phyloP scores from a whole-genome alignment of 495 filamentous ascomycete genomes.

The Haplographium delicatum region DNA sequence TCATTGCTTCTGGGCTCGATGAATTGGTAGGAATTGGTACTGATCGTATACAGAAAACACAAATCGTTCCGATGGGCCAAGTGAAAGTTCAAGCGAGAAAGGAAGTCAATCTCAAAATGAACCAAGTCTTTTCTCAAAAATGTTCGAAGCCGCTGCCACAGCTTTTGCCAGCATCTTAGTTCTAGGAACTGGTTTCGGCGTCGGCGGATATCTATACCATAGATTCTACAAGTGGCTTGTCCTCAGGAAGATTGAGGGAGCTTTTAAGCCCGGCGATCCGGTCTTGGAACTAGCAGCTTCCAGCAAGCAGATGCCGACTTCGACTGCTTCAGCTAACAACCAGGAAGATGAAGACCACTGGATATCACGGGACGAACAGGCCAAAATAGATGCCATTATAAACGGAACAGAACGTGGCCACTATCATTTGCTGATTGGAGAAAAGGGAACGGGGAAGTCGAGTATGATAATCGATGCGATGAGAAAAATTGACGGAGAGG shows the following conservation, averaged over 20 bases:
- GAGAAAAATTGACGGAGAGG: conserved; percentile 80
- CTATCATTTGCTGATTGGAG: conserved; percentile 90
- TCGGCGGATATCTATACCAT: conserved; percentile 83
- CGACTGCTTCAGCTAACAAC: background rate
- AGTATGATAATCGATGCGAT: conserved; percentile 94
- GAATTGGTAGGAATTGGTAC: background rate
- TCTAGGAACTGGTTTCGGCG: conserved; percentile 61
- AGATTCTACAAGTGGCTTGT: conserved; percentile 86
- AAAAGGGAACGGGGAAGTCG: conserved; percentile 94
- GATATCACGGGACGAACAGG: conserved; percentile 77
- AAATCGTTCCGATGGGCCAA: background rate
- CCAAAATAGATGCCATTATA: conserved; percentile 71
- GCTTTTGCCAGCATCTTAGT: conserved; percentile 82
- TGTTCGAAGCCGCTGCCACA: conserved; percentile 79
- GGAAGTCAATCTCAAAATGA: conserved; percentile 1
- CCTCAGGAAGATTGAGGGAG: conserved; percentile 83
- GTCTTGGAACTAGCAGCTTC: conserved; percentile 83
- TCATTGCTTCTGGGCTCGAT: background rate
- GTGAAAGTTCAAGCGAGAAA: background rate
- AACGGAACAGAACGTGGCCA: conserved; percentile 63
- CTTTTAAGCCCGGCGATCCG: conserved; percentile 90
- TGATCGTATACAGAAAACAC: background rate
- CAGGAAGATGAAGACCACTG: conserved; percentile 64
- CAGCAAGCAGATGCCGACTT: conserved; percentile 42
- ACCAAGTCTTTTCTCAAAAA: conserved; percentile 50